phyloP scores from a whole-genome alignment of 2,329 filamentous ascomycete species.

The Periconia sp. region DNA sequence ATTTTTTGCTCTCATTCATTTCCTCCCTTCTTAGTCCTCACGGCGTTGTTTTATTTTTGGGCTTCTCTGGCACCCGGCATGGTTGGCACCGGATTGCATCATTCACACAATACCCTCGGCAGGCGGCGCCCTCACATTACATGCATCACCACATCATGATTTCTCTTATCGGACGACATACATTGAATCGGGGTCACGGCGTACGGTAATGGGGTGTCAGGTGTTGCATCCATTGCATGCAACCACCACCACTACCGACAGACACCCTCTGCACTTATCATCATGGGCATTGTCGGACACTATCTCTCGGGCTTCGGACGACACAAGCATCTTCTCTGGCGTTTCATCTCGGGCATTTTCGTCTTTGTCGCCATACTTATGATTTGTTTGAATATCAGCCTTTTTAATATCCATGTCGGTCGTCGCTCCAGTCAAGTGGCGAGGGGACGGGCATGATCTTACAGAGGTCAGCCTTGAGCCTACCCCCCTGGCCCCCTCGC shows the following conservation, averaged over 20 bases:
- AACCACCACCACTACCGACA: constrained; percentile 2
- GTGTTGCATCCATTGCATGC: constrained; percentile 8
- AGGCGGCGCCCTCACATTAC: constrained; percentile 32
- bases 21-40: constrained; percentile 9
- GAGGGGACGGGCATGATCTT: background rate
- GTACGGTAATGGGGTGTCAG: constrained; percentile 13
- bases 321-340: constrained; percentile 11
- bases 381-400: background rate
- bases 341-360: constrained; percentile 3
- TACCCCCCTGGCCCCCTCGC: background rate
- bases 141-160: constrained; percentile 14
- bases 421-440: background rate
- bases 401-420: background rate
- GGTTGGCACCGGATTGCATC: constrained; percentile 23
- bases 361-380: background rate
- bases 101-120: constrained; percentile 37
- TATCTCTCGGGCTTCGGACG: constrained; percentile 7
- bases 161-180: constrained; percentile 10
- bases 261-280: background rate
- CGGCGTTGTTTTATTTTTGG: constrained; percentile 16
- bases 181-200: constrained; percentile 14
- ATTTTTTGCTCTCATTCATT: constrained; percentile 8
- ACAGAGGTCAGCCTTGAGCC: background rate
- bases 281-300: constrained; percentile 11
- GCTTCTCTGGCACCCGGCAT: constrained; percentile 14